Percentiles rank a stretch among this genome's conserved stretches.
Conservation (phyloP, 2,329 filamentous ascomycete genomes). For the Cadophora gregata region DNA sequence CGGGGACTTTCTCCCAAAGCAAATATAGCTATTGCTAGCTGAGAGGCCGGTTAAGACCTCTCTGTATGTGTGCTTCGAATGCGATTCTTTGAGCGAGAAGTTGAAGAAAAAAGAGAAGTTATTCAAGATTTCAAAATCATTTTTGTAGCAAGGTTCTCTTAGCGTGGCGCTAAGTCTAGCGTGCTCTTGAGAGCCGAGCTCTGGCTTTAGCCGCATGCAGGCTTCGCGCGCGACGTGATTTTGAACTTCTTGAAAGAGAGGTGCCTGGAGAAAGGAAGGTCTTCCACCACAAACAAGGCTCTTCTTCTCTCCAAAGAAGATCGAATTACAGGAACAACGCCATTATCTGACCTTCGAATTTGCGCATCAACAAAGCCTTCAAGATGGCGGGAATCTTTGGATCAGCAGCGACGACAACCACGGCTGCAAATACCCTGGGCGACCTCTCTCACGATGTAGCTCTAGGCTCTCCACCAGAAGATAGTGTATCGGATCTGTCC, state of each 20-base stretch:
- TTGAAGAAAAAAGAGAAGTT: conserved; percentile 53
- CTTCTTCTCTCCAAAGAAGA: conserved; percentile 7
- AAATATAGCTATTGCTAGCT: conserved; percentile 45
- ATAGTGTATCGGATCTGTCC: conserved; percentile 85
- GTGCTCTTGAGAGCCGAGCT: neutral
- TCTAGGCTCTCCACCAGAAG: conserved; percentile 78
- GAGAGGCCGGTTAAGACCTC: conserved; percentile 50
- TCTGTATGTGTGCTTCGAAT: conserved; percentile 98
- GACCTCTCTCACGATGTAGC: conserved; percentile 90
- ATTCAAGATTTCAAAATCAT: conserved; percentile 26
- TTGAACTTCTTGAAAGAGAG: conserved; percentile 23
- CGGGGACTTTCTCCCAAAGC: conserved; percentile 99
- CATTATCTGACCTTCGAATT: neutral
- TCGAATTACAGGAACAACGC: conserved; percentile 3
- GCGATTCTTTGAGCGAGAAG: conserved; percentile 99
- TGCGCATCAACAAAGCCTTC: conserved; percentile 16
- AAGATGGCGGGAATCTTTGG: conserved; percentile 71
- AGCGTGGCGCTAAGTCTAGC: conserved; percentile 21
- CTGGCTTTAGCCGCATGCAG: conserved; percentile 21
- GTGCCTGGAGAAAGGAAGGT: conserved; percentile 25
- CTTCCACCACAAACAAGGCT: conserved; percentile 12
- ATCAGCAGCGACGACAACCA: conserved; percentile 53
- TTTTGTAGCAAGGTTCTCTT: conserved; percentile 23
- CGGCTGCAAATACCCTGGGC: conserved; percentile 76
- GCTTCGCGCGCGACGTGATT: conserved; percentile 22